Evolutionary conservation across 2,329 filamentous ascomycete genomes (phyloP).

Genomic region (Zymoseptoria ardabiliae): DNA sequence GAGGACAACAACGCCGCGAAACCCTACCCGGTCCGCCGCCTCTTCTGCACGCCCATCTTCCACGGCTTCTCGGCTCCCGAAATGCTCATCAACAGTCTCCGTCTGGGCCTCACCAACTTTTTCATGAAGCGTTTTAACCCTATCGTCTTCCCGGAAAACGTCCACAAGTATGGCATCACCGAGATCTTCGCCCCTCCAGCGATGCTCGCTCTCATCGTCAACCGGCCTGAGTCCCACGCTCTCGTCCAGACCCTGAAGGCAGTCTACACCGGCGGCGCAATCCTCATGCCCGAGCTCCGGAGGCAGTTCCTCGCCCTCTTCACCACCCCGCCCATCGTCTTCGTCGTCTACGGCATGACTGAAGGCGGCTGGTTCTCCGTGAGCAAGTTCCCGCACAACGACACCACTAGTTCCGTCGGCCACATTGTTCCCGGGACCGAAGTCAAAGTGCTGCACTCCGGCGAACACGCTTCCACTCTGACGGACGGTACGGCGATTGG

Average conservation of each 20-base stretch:
- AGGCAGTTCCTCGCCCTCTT: conserved; percentile 37
- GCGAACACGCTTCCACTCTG: conserved; percentile 8
- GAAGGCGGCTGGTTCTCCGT: conserved; percentile 41
- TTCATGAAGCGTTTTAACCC: conserved; percentile 43
- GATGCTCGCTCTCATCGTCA: conserved; percentile 30
- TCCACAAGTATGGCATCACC: conserved; percentile 38
- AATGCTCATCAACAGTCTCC: conserved; percentile 41
- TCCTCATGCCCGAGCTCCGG: conserved; percentile 38
- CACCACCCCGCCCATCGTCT: conserved; percentile 34
- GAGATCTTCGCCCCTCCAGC: conserved; percentile 44
- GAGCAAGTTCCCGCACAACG: conserved; percentile 35
- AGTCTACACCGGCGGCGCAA: conserved; percentile 44
- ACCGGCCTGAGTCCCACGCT: conserved; percentile 27
- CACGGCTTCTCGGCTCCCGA: conserved; percentile 45
- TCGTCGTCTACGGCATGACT: conserved; percentile 50
- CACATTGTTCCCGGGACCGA: conserved; percentile 35
- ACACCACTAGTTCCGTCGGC: conserved; percentile 43
- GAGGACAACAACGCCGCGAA: conserved; percentile 27
- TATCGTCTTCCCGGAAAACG: conserved; percentile 29
- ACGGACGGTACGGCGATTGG: conserved; percentile 41
- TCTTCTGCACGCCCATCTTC: conserved; percentile 48
- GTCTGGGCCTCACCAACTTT: conserved; percentile 41
- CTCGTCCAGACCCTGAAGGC: conserved; percentile 37
- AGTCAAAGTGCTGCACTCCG: conserved; percentile 25
- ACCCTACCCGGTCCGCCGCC: conserved; percentile 33